Evolutionary conservation across 371 early-diverging fungal genomes (phyloP), one percentile per base, ranked within the genome.

Genomic region (Saksenaea vasiformis): DNA sequence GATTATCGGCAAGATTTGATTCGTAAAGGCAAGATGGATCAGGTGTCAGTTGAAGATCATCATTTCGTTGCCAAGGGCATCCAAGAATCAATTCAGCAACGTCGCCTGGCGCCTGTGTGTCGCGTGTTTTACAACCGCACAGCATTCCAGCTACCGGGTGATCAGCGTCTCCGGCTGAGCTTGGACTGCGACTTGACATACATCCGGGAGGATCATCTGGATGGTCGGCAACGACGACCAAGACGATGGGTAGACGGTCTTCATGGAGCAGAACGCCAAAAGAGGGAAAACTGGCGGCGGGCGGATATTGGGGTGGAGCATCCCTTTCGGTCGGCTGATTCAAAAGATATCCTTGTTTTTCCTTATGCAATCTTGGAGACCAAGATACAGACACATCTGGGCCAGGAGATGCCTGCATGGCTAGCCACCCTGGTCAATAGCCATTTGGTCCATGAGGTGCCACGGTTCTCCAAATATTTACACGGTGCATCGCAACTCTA

Each of bases 121-220:
- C 92, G 99, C 44, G 97, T 97, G 3, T 97, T 94, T 70, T 99
- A 99, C 82, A 98, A 97, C 78, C 91, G 99, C 71, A 98, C 96
- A 7, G 99, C 99, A 3, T 99, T 99, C 87, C 99, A 99, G 73
- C 72, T 98, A 17, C 99, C 99, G 10, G 97, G 97, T 22, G 98
- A 98, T 77, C 95, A 98, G 14, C 89, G 94, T 35, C 93, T 99
- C 37, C 90, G 99, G 63, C 93, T 99, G 47, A 94, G 95, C 17
- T 85, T 99, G 11, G 99, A 99, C 75, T 96, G 96, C 1, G 95
- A 99, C 66, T 77, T 99, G 65, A 91, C 95, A 5, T 95, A 99
- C 88, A 93, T 99, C 62, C 95, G 97, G 54, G 99, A 98, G 76
- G 97, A 97, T 79, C 86, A 91, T 65, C 80, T 90, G 58, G 93